Percentiles rank a stretch among this genome's conserved stretches.
These are phyloP conservation scores for Saprolegnia diclina DNA, from an alignment of 352 stramenopile genomes.

Conservation along the genomic window DNA sequence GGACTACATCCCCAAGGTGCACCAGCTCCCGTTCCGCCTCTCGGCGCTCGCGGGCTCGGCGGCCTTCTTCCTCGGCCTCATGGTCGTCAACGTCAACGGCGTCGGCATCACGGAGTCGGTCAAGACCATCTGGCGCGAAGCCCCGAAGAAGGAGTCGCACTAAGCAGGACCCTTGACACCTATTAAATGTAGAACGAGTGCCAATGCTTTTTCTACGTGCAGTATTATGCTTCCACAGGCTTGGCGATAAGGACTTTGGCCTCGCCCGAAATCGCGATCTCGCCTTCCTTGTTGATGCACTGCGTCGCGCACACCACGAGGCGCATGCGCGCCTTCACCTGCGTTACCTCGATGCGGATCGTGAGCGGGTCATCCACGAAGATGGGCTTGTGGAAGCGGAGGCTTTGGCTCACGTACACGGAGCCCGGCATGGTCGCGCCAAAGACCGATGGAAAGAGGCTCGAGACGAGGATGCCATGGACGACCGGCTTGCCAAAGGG, in stretches of 20 bases:
- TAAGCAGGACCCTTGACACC: constrained; percentile 28
- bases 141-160: constrained; percentile 46
- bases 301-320: constrained; percentile 71
- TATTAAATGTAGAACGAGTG: constrained; percentile 27
- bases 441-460: constrained; percentile 81
- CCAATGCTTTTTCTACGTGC: constrained; percentile 18
- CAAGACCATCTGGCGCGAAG: constrained; percentile 82
- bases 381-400: constrained; percentile 60
- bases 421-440: constrained; percentile 58
- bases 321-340: constrained; percentile 43
- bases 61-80: constrained; percentile 73
- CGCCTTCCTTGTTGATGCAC: constrained; percentile 46
- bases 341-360: constrained; percentile 54
- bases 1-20: constrained; percentile 91
- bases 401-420: constrained; percentile 66
- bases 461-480: constrained; percentile 71
- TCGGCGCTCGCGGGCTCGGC: constrained; percentile 66
- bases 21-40: constrained; percentile 35
- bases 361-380: constrained; percentile 53
- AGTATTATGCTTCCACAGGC: neutral
- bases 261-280: constrained; percentile 56
- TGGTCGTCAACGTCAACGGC: constrained; percentile 82
- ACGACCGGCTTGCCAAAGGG: constrained; percentile 41
- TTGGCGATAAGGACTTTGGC: constrained; percentile 61
- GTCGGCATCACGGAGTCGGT: constrained; percentile 78